phyloP scores from a whole-genome alignment of 306 rosid genomes.

The Quercus berberidifolia region DNA sequence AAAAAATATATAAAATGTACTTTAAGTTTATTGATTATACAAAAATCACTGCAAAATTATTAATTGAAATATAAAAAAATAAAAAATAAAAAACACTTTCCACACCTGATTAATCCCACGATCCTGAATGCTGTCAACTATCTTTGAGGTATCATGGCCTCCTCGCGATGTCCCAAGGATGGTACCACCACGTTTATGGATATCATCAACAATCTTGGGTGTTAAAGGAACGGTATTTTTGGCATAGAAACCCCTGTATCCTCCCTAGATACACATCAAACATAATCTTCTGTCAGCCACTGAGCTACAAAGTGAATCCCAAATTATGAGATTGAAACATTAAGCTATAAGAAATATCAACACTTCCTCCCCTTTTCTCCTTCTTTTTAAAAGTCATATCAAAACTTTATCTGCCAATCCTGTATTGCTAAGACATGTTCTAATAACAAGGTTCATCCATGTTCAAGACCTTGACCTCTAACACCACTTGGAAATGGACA shows the following conservation, averaged over 20 bases:
- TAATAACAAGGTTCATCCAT: not conserved
- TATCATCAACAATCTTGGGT: constrained; percentile 42
- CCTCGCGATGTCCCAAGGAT: constrained; percentile 50
- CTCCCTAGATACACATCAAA: constrained; percentile 31
- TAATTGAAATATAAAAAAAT: not conserved
- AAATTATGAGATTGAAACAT: not conserved
- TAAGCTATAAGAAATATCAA: not conserved
- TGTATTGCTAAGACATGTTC: not conserved
- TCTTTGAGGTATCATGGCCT: constrained; percentile 45
- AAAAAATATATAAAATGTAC: not conserved
- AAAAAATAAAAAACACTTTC: not conserved
- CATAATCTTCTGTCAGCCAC: not conserved
- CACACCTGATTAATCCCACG: constrained; percentile 46
- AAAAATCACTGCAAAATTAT: not conserved
- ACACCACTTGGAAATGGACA: not conserved
- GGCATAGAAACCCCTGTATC: constrained; percentile 45
- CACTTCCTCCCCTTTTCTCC: not conserved
- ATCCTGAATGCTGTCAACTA: constrained; percentile 56
- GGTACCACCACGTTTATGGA: constrained; percentile 57
- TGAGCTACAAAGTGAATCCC: not conserved
- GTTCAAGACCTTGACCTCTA: not conserved
- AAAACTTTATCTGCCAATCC: not conserved
- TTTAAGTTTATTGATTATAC: not conserved
- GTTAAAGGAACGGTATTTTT: constrained; percentile 37
- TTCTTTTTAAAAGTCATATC: too few relatives aligned